Base-by-base conservation (phyloP, 805 yeast species). In the Lipomyces mesembrius region DNA sequence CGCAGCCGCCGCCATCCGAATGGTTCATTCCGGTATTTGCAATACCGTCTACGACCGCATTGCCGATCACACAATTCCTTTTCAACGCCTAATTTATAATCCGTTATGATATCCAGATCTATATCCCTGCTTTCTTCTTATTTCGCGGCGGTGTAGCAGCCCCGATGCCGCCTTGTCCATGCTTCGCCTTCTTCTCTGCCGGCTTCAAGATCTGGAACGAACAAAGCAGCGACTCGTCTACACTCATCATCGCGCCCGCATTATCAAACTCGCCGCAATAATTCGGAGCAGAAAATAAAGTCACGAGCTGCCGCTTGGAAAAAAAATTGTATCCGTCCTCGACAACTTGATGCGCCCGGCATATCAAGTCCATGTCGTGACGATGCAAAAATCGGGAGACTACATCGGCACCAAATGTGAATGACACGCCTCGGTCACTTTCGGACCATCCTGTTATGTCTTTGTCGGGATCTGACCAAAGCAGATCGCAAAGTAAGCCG, bases 181-280 rank as follows among this genome's bases (percentile, higher is more conserved):
- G 87, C 79, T 89, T 89, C 70, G 90, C 88, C 80, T 92, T 91
- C 85, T 94, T 94, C 79, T 95, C 98, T 62, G 99, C 98, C 43
- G 99, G 99, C 81, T 94, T 95, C 79, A 94, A 86, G 75, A 94
- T 94, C 80, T 90, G 95, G 87, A 90, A 90, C 17, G 94, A 37
- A n/a, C 52, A 61, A 75, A 94, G 84, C 76, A 94, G 85, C 79
- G 93, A 88, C 81, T 94, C 98, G 79, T 94, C 98, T 66, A 94
- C 98, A 76, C 96, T 88, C 99, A 94, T 94, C 98, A 94, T 94
- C 55, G 99, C 99, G 77, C 98, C 99, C 1, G 98, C 98, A 77
- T 94, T 94, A 80, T 94, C 99, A 78, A 94, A 94, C 80, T 94
- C 98, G 75, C 99, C 98, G 85, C 98, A 94, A 57, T 70, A 70